Conservation (phyloP, 129 eudicot species). For the Artemisia annua region DNA sequence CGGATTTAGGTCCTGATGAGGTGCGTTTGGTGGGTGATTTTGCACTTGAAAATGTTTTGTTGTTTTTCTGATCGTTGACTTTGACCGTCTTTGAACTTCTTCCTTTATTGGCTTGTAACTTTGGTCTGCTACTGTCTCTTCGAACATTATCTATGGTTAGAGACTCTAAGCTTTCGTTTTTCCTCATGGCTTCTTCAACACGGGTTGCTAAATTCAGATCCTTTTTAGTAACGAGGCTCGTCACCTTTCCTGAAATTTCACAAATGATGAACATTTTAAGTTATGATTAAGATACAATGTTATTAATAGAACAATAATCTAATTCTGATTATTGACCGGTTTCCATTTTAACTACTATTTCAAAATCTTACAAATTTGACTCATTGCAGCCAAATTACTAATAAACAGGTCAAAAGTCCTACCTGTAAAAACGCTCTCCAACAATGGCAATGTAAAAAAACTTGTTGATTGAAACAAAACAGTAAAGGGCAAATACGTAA, state of each 20-base stretch:
- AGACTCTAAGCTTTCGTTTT: constrained; percentile 95
- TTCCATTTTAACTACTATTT: too few species aligned
- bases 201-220: constrained; percentile 60
- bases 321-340: too few species aligned
- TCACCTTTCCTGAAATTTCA: constrained; percentile 68
- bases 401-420: neutral
- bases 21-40: constrained; percentile 41
- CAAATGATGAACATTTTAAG: neutral
- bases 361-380: too few species aligned
- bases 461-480: neutral
- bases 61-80: constrained; percentile 36
- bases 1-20: constrained; percentile 37
- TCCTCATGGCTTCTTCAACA: constrained; percentile 83
- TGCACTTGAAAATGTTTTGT: constrained; percentile 30
- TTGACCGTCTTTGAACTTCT: constrained; percentile 37
- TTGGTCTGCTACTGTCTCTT: constrained; percentile 66
- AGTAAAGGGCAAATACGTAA: neutral
- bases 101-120: constrained; percentile 50
- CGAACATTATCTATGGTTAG: constrained; percentile 54
- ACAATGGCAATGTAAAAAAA: neutral
- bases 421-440: neutral
- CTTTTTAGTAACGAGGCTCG: constrained; percentile 77
- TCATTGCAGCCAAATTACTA: too few species aligned
- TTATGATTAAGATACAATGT: neutral
- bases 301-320: too few species aligned